Evolutionary conservation across 2,329 filamentous ascomycete genomes (phyloP), one percentile per base, ranked within the genome.

Genomic region (Colletotrichum siamense): DNA sequence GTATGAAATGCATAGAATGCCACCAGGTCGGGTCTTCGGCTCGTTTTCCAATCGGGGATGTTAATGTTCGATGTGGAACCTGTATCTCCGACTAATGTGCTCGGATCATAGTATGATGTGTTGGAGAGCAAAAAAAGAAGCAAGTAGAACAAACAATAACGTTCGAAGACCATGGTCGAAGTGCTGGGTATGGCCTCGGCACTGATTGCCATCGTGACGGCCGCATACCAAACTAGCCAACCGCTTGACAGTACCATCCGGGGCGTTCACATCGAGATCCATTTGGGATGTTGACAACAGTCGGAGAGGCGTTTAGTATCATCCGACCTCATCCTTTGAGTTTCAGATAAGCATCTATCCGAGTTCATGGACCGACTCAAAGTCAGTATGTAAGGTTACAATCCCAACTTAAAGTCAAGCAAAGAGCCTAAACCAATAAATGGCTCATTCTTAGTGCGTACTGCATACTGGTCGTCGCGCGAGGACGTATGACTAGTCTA

Each of bases 121-220:
- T 49, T 22, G 18, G 5, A 0, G n/a, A 49, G 44, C 44, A 49
- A 22, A 22, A n/a, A 1, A 1, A 49, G 44, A 13, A 22, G 18
- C n/a, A 22, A 22, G n/a, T 0, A 49, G 10, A 49, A 22, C 9
- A 0, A 13, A 7, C 44, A 22, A 1, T 6, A 22, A n/a, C 44
- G 44, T 49, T 22, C 1, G 18, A 22, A 22, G 10, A 16, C 28
- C n/a, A 69, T 69, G 71, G 32, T 39, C 22, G 65, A 65, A 28
- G 39, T 32, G 3, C 8, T 26, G 55, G 55, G 44, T 24, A 16
- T 73, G 18, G 26, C n/a, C 6, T 73, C 16, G 34, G 65, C 26
- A 13, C 9, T 74, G 10, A 2, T 59, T 5, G 65, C 36, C 59
- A 55, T 49, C 4, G 44, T 73, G 30, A 39, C 18, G 18, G 59